Base-by-base conservation (phyloP, 495 filamentous ascomycete species). In the Glarea lozoyensis region DNA sequence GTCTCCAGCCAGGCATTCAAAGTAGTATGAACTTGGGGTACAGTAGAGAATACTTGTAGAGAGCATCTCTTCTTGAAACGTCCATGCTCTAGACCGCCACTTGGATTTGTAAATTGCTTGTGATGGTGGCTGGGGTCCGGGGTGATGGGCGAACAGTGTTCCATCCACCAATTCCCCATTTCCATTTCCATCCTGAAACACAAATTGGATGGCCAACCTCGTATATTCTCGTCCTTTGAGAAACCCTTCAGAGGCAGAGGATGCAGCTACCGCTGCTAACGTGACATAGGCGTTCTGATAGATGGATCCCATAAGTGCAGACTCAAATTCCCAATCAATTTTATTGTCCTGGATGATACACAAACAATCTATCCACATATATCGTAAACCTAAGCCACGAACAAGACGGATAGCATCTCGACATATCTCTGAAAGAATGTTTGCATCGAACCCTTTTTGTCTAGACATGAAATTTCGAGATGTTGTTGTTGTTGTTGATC, bases 301-400 rank as follows among this genome's bases (percentile, higher is more conserved):
- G 10, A 53, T 42, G 15, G 39, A 19, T 11, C 36, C 50, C 50
- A 56, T 56, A 22, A 34, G 37, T 10, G 35, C 32, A 3, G 37
- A 50, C 31, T 54, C 51, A 13, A 3, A 10, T n/a, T 16, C 42
- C 42, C 43, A 43, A 33, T 54, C 46, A 2, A 2, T 12, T 7
- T 15, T 6, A n/a, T 35, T 40, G 16, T 53, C 50, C 40, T 57
- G 54, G 3, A 53, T 34, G 6, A 53, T 52, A 32, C 49, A 52
- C 15, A 52, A 23, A n/a, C 25, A 13, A 43, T 47, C 23, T 16
- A 56, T 47, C 52, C 52, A 55, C 11, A 57, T 30, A 42, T 51
- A 54, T 10, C 19, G 23, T 4, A 45, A 24, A 10, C 31, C 47
- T 21, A 54, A 35, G 9, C 19, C 33, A 21, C 46, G 37, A 15